These are phyloP conservation scores for Agaricus blazei DNA, from an alignment of 768 basidiomycete species.

Conservation along the genomic window DNA sequence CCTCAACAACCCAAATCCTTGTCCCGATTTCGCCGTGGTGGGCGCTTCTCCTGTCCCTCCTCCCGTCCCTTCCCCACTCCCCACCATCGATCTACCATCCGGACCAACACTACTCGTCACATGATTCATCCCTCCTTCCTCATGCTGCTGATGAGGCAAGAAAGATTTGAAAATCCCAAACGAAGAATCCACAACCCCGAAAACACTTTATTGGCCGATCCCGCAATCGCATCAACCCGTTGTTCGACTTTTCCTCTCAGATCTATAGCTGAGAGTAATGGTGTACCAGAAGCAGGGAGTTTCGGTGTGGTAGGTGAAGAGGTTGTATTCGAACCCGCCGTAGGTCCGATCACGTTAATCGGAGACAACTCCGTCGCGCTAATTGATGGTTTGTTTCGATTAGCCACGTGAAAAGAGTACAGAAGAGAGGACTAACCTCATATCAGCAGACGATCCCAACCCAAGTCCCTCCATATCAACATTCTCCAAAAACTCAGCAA, in stretches of 20 bases:
- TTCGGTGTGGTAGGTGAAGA: constrained; percentile 11
- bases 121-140: background rate
- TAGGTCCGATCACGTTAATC: constrained; percentile 57
- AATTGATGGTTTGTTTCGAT: background rate
- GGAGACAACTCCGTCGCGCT: constrained; percentile 80
- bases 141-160: constrained; percentile 37
- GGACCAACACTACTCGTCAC: background rate
- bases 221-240: constrained; percentile 73
- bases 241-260: constrained; percentile 75
- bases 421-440: constrained; percentile 38
- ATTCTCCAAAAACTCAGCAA: constrained; percentile 93
- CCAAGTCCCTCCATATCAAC: constrained; percentile 75
- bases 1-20: constrained; percentile 59
- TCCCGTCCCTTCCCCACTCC: too few species aligned
- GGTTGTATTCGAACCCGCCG: constrained; percentile 40
- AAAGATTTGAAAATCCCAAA: constrained; percentile 83
- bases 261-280: constrained; percentile 16
- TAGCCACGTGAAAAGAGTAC: background rate
- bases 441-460: constrained; percentile 53
- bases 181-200: constrained; percentile 84
- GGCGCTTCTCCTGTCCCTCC: background rate
- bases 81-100: background rate
- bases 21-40: constrained; percentile 31
- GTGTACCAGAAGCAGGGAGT: background rate
- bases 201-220: constrained; percentile 81